Evolutionary conservation across 148 eudicot genomes (phyloP).

Genomic region (Polygonum aviculare): DNA sequence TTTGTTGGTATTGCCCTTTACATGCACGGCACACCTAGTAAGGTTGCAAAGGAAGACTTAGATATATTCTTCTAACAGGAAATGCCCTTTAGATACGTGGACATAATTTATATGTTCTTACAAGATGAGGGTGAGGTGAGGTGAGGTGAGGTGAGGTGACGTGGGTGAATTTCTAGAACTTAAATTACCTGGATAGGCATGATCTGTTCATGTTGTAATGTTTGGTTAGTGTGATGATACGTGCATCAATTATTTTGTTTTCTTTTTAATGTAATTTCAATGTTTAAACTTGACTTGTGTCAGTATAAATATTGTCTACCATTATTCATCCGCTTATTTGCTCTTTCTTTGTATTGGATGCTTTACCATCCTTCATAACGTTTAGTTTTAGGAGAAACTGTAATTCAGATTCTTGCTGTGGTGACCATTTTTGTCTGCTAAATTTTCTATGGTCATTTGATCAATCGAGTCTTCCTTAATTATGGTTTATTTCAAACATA

Average conservation of each 20-base stretch:
- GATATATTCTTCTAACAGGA: slow-evolving; percentile 4
- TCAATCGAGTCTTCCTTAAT: not conserved
- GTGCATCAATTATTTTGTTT: not conserved
- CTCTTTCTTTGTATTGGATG: not conserved
- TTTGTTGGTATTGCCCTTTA: not conserved
- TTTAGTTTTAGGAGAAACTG: not conserved
- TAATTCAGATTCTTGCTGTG: too few species aligned
- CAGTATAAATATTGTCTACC: not conserved
- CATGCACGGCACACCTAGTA: not conserved
- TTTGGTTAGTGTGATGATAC: not conserved
- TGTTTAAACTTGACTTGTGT: not conserved
- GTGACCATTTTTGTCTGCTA: not conserved
- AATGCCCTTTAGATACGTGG: slow-evolving; percentile 1
- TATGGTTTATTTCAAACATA: not conserved
- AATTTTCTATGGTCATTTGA: not conserved
- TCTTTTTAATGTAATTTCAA: not conserved
- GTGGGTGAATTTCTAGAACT: not conserved
- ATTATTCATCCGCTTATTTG: not conserved
- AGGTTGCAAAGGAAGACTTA: not conserved
- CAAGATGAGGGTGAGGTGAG: not conserved
- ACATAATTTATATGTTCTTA: not conserved
- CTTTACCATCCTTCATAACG: not conserved
- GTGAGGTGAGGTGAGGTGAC: not conserved
- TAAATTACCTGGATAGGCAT: not conserved
- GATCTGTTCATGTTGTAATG: slow-evolving; percentile 4